A percentile compares a stretch with the other conserved stretches of the same genome.
These are phyloP conservation scores for Hymenoscyphus fructigenus DNA, from an alignment of 2,329 filamentous ascomycete genomes.

Conservation along the genomic window DNA sequence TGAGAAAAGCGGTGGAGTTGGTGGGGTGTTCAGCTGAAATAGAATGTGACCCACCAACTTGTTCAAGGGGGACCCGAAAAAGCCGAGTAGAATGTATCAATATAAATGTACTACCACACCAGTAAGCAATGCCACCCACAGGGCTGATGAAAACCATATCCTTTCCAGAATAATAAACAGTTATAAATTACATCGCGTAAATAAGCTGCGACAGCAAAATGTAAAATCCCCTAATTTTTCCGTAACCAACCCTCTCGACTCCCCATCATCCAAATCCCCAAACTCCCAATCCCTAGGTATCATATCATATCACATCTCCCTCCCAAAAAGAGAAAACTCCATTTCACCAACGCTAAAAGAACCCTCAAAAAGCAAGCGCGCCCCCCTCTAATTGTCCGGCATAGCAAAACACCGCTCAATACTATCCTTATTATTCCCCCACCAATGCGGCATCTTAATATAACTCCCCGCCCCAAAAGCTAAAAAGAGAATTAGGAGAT, in stretches of 20 bases:
- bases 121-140: neutral
- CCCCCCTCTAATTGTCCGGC: constrained; percentile 20
- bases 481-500: constrained; percentile 60
- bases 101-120: neutral
- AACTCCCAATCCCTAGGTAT: neutral
- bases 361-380: neutral
- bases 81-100: neutral
- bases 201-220: neutral
- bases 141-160: neutral
- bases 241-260: neutral
- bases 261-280: neutral
- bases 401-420: constrained; percentile 60
- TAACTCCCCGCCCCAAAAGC: constrained; percentile 57
- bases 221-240: neutral
- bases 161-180: neutral
- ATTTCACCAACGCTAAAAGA: neutral
- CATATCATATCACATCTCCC: neutral
- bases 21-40: neutral
- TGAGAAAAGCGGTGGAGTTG: neutral
- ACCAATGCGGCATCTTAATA: constrained; percentile 61
- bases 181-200: neutral
- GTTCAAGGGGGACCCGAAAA: neutral
- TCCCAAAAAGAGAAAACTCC: neutral
- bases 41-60: neutral
- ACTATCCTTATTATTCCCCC: constrained; percentile 56